Evolutionary conservation across 306 rosid genomes (phyloP).

Genomic region (Leucaena leucocephala): DNA sequence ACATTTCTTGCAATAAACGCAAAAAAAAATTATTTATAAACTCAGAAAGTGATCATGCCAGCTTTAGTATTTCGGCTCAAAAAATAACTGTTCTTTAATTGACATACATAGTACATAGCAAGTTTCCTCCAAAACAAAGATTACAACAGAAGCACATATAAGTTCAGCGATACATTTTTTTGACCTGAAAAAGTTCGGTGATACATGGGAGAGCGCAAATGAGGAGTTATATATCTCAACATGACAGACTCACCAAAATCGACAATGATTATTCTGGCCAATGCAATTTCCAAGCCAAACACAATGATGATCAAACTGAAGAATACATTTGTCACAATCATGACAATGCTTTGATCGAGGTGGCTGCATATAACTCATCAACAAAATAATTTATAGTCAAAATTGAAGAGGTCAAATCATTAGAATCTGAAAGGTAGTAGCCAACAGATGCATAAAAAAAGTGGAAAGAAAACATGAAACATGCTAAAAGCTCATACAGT

Average conservation of each 20-base stretch:
- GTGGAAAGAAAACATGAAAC: conserved; percentile 17
- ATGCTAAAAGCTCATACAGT: conserved; percentile 28
- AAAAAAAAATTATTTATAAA: background rate
- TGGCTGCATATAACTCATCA: conserved; percentile 68
- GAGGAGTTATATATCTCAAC: conserved; percentile 22
- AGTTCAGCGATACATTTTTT: background rate
- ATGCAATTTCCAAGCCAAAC: conserved; percentile 99
- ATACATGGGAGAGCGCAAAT: conserved; percentile 4
- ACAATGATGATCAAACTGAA: conserved; percentile 99
- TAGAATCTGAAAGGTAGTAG: conserved; percentile 15
- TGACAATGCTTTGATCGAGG: conserved; percentile 97
- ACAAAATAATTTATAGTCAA: conserved; percentile 32
- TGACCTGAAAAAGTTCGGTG: no score
- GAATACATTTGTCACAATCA: conserved; percentile 93
- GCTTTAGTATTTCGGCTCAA: conserved; percentile 4
- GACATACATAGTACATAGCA: conserved; percentile 14
- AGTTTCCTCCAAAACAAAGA: conserved; percentile 13
- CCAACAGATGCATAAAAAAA: background rate
- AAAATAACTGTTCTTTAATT: conserved; percentile 18
- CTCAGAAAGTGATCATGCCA: background rate
- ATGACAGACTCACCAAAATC: conserved; percentile 81
- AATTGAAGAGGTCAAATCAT: conserved; percentile 30
- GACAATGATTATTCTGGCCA: conserved; percentile 93
- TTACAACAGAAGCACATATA: conserved; percentile 13
- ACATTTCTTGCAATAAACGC: conserved; percentile 21